These are phyloP conservation scores for Aureobasidium sp. DNA, from an alignment of 2,329 filamentous ascomycete genomes.

Conservation along the genomic window DNA sequence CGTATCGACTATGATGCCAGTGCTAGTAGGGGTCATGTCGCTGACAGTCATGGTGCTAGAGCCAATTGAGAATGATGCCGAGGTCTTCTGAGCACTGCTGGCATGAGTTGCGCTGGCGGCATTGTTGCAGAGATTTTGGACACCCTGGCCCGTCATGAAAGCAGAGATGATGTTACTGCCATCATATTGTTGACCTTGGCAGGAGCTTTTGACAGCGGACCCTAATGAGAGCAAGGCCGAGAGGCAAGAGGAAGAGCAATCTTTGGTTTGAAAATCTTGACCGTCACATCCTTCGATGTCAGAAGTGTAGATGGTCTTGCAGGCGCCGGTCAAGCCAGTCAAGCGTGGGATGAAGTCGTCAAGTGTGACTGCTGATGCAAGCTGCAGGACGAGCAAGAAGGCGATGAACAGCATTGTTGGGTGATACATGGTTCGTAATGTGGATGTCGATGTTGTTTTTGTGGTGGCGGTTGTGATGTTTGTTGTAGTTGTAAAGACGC, in stretches of 20 bases:
- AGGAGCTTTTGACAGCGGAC: slow-evolving; percentile 28
- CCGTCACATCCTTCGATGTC: slow-evolving; percentile 34
- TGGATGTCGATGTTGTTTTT: not conserved
- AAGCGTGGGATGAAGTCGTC: slow-evolving; percentile 39
- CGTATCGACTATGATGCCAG: slow-evolving; percentile 13
- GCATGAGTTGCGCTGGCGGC: slow-evolving; percentile 16
- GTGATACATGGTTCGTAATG: not conserved
- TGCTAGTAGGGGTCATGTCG: not conserved
- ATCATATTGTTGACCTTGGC: slow-evolving; percentile 29
- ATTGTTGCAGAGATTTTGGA: slow-evolving; percentile 33
- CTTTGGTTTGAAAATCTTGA: slow-evolving; percentile 31
- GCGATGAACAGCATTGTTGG: slow-evolving; percentile 14
- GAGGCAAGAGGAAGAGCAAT: slow-evolving; percentile 34
- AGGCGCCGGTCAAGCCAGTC: slow-evolving; percentile 32
- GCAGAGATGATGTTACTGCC: slow-evolving; percentile 35
- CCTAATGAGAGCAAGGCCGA: slow-evolving; percentile 32
- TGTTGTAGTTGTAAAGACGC: not conserved
- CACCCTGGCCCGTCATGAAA: slow-evolving; percentile 35
- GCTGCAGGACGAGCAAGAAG: not conserved
- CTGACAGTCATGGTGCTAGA: slow-evolving; percentile 7
- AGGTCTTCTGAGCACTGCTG: slow-evolving; percentile 2
- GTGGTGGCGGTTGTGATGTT: not conserved
- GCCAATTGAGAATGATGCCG: slow-evolving; percentile 15
- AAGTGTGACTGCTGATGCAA: slow-evolving; percentile 33
- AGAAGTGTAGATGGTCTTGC: slow-evolving; percentile 35